A percentile compares a stretch with the other conserved stretches of the same genome.
phyloP scores from a whole-genome alignment of 345 rosid genomes.

The Raphanus raphanistrum region DNA sequence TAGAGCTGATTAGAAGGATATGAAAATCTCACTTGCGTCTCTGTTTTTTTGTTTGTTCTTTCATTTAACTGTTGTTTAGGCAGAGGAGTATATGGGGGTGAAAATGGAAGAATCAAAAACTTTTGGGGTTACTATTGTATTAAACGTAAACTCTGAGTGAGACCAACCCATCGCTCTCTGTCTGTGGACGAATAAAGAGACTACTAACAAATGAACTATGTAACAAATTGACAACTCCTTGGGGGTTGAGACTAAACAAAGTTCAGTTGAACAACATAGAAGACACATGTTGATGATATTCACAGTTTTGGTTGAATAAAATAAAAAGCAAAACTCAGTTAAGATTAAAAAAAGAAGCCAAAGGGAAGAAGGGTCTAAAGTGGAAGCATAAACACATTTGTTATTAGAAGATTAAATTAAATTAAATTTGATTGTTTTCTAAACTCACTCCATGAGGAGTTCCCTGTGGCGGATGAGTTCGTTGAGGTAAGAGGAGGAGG shows the following conservation, averaged over 20 bases:
- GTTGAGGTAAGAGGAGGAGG: constrained; percentile 57
- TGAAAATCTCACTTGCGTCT: constrained; percentile 23
- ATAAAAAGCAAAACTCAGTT: background rate
- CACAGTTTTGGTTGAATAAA: constrained; percentile 22
- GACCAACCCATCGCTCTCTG: background rate
- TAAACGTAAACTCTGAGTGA: background rate
- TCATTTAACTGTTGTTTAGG: constrained; percentile 34
- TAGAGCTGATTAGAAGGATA: constrained; percentile 39
- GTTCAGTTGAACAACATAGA: constrained; percentile 3
- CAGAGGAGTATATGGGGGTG: constrained; percentile 24
- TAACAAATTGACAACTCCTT: background rate
- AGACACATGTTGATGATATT: constrained; percentile 14
- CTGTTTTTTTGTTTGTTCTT: background rate
- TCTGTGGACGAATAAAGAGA: background rate
- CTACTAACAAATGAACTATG: background rate
- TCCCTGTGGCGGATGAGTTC: constrained; percentile 74
- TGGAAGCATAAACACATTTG: background rate
- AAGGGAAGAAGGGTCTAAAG: background rate
- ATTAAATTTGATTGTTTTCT: background rate
- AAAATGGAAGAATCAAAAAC: constrained; percentile 13
- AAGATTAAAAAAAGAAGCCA: background rate
- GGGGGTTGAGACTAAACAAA: background rate
- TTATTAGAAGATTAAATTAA: background rate
- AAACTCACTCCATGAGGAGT: constrained; percentile 67
- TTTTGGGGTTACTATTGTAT: constrained; percentile 18